Percentiles rank a stretch among this genome's conserved stretches.
These are phyloP conservation scores for Fomitopsis betulina DNA, from an alignment of 1,284 basidiomycete genomes.

Conservation along the genomic window DNA sequence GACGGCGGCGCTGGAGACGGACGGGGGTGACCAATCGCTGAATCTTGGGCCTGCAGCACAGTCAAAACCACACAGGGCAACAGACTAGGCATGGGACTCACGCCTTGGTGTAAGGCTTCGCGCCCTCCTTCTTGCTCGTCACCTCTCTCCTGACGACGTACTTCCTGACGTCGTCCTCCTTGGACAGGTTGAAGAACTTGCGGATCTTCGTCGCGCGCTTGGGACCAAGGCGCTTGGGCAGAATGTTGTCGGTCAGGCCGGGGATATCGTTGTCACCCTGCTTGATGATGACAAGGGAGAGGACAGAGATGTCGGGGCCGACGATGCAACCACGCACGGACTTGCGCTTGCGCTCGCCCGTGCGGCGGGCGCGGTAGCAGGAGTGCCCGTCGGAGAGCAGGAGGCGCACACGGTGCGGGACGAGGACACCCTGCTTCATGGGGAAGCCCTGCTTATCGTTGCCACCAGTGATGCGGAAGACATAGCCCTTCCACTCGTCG, in stretches of 20 bases:
- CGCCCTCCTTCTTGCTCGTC: constrained; percentile 87
- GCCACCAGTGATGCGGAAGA: constrained; percentile 95
- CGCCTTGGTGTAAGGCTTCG: constrained; percentile 98
- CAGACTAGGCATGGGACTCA: constrained; percentile 41
- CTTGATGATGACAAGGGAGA: constrained; percentile 95
- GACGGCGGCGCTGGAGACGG: constrained; percentile 95
- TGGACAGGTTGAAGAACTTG: constrained; percentile 96
- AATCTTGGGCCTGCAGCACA: constrained; percentile 68
- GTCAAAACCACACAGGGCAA: not conserved
- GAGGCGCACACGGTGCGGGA: constrained; percentile 91
- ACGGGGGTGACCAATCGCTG: constrained; percentile 91
- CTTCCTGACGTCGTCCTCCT: constrained; percentile 98
- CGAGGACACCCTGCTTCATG: constrained; percentile 99
- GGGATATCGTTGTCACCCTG: constrained; percentile 92
- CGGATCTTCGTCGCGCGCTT: constrained; percentile 96
- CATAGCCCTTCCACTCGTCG: constrained; percentile 97
- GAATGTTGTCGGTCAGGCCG: constrained; percentile 88
- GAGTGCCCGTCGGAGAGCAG: constrained; percentile 96
- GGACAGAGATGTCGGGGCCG: constrained; percentile 93
- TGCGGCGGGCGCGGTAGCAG: constrained; percentile 92
- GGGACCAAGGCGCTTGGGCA: constrained; percentile 94
- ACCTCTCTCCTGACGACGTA: constrained; percentile 95
- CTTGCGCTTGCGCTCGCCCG: constrained; percentile 97
- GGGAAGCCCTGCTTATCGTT: constrained; percentile 98
- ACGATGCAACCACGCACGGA: constrained; percentile 98